Evolutionary conservation across 306 rosid genomes (phyloP), one percentile per base, ranked within the genome.

Genomic region (Citrullus mucosospermus): DNA sequence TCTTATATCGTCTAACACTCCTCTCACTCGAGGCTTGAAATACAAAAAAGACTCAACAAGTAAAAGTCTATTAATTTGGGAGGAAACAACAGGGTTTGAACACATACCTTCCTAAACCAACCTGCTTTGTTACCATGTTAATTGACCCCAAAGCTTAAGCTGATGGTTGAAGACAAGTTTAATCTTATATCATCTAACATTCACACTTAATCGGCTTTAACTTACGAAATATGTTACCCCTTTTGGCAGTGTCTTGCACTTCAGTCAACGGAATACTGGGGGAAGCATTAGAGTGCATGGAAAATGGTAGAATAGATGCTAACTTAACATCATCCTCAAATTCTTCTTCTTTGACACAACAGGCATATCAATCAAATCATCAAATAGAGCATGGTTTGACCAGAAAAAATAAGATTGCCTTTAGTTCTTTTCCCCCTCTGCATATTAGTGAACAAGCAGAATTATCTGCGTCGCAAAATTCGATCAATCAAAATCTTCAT

Each of bases 391-490:
- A 80, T 76, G 88, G 76, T 48, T 65, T 71, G 63, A 75, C 86
- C 43, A 76, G n/a, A 51, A 84, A 81, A 28, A 77, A 86, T 17
- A 73, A 79, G 66, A 79, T 77, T 15, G 79, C 78, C 76, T 89
- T 86, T 58, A 58, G 51, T 81, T 89, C 93, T 14, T 44, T 85
- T 85, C 91, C 91, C 44, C 71, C 84, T 0, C n/a, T 86, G 85
- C 89, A 76, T 63, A 68, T 83, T 54, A 80, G 81, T 74, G 89
- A 79, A 50, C 85, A 44, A 22, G 78, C 22, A 58, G 83, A 78
- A 6, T 75, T 59, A 18, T 57, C 12, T 61, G 87, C 81, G 80
- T 78, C 53, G 61, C 92, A 50, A 51, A 81, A 51, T 44, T 73
- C 32, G 14, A 79, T 28, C 28, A 78, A 71, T 67, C 55, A 54